phyloP scores from a whole-genome alignment of 495 filamentous ascomycete species.

The Aspergillus conjunctus region DNA sequence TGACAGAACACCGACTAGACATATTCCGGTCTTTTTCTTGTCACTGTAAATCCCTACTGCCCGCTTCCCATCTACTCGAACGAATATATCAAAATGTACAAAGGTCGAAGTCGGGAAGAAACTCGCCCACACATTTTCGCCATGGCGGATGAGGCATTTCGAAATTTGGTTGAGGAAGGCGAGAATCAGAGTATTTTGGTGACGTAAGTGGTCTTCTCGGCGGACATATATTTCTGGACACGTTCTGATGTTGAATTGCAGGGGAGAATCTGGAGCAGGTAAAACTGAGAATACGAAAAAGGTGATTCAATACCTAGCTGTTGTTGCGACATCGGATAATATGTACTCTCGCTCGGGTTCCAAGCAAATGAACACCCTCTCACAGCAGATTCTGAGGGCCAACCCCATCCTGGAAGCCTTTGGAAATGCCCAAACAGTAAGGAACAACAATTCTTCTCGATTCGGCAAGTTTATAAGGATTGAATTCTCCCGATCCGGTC shows the following conservation, averaged over 20 bases:
- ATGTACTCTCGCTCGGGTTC: conserved; percentile 62
- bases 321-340: conserved; percentile 83
- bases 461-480: conserved; percentile 99
- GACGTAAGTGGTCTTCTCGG: conserved; percentile 56
- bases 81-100: conserved; percentile 97
- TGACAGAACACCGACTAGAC: conserved; percentile 54
- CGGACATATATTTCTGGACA: not conserved
- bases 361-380: conserved; percentile 81
- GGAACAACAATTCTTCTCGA: conserved; percentile 98
- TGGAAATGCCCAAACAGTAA: conserved; percentile 95
- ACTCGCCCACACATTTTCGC: conserved; percentile 97
- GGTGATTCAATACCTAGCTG: conserved; percentile 97
- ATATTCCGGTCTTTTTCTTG: conserved; percentile 95
- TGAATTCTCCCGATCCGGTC: conserved; percentile 85
- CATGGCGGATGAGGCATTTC: conserved; percentile 96
- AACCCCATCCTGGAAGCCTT: conserved; percentile 99
- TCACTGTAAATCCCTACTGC: conserved; percentile 97
- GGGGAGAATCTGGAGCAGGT: conserved; percentile 94
- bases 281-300: conserved; percentile 99
- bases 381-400: conserved; percentile 92
- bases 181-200: conserved; percentile 97
- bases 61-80: conserved; percentile 93
- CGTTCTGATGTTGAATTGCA: conserved; percentile 27
- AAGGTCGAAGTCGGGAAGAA: conserved; percentile 84
- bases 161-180: conserved; percentile 92